phyloP scores from a whole-genome alignment of 305 asterid genomes.

The Fraxinus platypoda region DNA sequence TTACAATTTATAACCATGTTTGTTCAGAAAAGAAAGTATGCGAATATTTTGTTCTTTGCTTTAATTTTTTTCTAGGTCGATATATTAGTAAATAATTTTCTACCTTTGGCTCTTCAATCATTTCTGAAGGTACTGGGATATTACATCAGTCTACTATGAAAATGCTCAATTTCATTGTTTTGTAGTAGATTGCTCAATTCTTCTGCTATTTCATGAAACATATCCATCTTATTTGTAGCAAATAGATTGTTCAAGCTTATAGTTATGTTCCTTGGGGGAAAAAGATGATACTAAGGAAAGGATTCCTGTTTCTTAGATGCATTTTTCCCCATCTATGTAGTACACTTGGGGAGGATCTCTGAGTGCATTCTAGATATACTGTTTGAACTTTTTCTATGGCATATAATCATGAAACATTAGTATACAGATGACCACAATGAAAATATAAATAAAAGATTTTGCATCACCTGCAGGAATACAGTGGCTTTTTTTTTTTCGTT shows the following conservation, averaged over 20 bases:
- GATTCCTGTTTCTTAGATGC: neutral
- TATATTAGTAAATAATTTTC: neutral
- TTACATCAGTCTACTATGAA: neutral
- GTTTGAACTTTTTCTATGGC: neutral
- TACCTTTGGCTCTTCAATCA: neutral
- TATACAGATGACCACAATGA: neutral
- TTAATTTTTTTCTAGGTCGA: neutral
- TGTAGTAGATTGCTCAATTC: neutral
- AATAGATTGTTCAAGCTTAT: neutral
- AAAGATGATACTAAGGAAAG: neutral
- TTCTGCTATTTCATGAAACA: neutral
- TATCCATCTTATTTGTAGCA: neutral
- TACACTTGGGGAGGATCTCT: neutral
- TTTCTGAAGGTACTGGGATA: neutral
- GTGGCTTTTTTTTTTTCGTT: neutral
- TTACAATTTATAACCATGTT: neutral
- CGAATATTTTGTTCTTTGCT: neutral
- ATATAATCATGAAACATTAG: neutral
- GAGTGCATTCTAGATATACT: neutral
- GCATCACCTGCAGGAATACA: slow-evolving; percentile 6
- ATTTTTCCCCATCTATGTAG: neutral
- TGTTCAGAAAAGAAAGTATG: neutral
- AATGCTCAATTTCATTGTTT: neutral
- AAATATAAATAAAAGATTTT: neutral
- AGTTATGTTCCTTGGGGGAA: neutral